Base-by-base conservation (phyloP, 495 filamentous ascomycete genomes). In the Talaromyces adpressus region DNA sequence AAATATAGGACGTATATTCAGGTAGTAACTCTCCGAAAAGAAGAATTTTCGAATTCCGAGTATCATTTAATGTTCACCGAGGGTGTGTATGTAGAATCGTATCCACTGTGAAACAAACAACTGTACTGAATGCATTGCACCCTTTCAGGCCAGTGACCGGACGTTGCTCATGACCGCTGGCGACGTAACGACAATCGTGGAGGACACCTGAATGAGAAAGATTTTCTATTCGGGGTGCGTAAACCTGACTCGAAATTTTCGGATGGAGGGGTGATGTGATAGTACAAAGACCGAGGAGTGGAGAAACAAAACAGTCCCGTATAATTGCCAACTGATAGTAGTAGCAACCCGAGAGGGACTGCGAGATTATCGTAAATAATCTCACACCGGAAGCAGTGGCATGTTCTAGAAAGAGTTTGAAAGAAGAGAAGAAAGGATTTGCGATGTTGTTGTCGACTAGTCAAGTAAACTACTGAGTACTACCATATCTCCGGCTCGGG, bases 61-160 rank as follows among this genome's bases (percentile, higher is more conserved):
- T 20, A 49, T 49, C 18, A 9, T 49, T 49, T 16, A 56, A 14
- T 22, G 29, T 36, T 58, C 27, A 32, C 30, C 56, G 56, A 58
- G 56, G 27, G 27, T 27, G 52, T 29, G 23, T 29, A 56, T 27
- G n/a, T n/a, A 51, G n/a, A 6, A 51, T 22, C 9, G 18, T 30
- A 29, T 30, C 54, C 23, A 58, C 56, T n/a, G 30, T 58, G 56
- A 58, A 30, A 58, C 30, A 56, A 29, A 53, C 18, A 53, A 53
- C 6, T 12, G 49, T 14, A 56, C 52, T 49, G 45, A 49, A 18
- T 49, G 52, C 52, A 58, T 29, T 32, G 56, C 27, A 58, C 56
- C 56, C 30, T 36, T 32, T 32, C 56, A 58, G 27, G 56, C 30
- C 56, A 58, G 30, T 58, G 27, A 58, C 27, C 56, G 56, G 29